Evolutionary conservation across 2,329 filamentous ascomycete genomes (phyloP).

Genomic region (Aspergillus sp.): DNA sequence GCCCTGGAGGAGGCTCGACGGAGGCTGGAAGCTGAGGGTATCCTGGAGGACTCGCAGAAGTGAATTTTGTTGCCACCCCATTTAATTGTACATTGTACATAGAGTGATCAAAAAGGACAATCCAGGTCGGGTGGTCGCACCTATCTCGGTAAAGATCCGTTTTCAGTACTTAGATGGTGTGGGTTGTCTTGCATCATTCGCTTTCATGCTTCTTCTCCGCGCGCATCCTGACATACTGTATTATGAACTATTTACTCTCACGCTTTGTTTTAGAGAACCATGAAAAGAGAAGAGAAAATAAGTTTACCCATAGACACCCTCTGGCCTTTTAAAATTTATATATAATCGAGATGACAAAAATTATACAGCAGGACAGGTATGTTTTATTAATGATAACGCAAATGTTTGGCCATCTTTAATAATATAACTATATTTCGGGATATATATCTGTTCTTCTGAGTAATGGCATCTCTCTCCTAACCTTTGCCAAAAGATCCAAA

Average conservation of each 20-base stretch:
- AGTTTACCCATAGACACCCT: slow-evolving; percentile 3
- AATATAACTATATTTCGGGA: slow-evolving; percentile 30
- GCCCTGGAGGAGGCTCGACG: slow-evolving; percentile 94
- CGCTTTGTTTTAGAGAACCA: slow-evolving; percentile 13
- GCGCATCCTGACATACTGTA: slow-evolving; percentile 23
- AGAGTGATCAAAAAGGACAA: slow-evolving; percentile 34
- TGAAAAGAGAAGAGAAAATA: slow-evolving; percentile 14
- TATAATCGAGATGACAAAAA: background rate
- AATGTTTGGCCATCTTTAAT: too few relatives aligned
- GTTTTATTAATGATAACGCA: background rate
- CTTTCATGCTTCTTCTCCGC: slow-evolving; percentile 24
- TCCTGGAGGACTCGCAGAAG: slow-evolving; percentile 76
- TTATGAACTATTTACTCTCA: slow-evolving; percentile 16
- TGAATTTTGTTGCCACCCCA: slow-evolving; percentile 23
- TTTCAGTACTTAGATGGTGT: slow-evolving; percentile 35
- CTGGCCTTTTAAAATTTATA: background rate
- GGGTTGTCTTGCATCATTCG: slow-evolving; percentile 29
- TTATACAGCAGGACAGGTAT: background rate
- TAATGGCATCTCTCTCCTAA: slow-evolving; percentile 58
- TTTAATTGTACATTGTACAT: slow-evolving; percentile 44
- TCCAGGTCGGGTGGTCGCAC: slow-evolving; percentile 32
- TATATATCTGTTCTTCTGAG: slow-evolving; percentile 55
- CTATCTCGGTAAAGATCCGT: slow-evolving; percentile 31
- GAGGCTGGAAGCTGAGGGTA: slow-evolving; percentile 92
- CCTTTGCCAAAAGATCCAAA: slow-evolving; percentile 51